phyloP scores from a whole-genome alignment of 331 rosid species.

The Rosa hybrid region DNA sequence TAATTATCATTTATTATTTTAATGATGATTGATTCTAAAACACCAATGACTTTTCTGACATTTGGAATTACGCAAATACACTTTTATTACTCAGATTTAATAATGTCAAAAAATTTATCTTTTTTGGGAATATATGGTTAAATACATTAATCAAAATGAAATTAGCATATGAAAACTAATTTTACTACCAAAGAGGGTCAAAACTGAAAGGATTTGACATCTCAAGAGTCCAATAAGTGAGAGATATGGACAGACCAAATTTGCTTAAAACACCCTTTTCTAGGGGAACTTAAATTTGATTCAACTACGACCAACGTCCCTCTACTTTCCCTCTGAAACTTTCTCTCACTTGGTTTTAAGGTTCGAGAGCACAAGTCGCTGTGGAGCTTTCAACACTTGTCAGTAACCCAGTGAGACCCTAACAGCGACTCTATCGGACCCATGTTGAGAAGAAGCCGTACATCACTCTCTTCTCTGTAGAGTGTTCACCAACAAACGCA shows the following conservation, averaged over 20 bases:
- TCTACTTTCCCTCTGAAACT: constrained; percentile 9
- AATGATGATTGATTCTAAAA: too few relatives aligned
- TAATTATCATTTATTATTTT: too few relatives aligned
- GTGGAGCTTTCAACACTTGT: constrained; percentile 33
- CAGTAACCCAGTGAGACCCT: constrained; percentile 22
- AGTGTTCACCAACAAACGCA: neutral
- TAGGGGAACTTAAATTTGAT: neutral
- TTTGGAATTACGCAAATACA: neutral
- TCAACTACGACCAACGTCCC: neutral
- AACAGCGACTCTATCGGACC: constrained; percentile 34
- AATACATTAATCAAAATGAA: neutral
- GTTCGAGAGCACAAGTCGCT: constrained; percentile 57
- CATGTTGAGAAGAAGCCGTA: constrained; percentile 12
- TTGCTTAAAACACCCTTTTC: neutral
- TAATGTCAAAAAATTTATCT: too few relatives aligned
- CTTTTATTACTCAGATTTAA: too few relatives aligned
- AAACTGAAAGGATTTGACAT: neutral
- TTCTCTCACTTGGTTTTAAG: constrained; percentile 24
- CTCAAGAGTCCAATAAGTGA: neutral
- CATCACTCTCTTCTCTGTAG: neutral
- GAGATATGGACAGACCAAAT: neutral
- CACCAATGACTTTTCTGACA: too few relatives aligned
- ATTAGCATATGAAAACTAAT: neutral
- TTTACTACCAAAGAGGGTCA: neutral
- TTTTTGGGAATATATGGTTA: neutral